Evolutionary conservation across 345 rosid genomes (phyloP), one percentile per base, ranked within the genome.

Genomic region (Citrus cavaleriei): DNA sequence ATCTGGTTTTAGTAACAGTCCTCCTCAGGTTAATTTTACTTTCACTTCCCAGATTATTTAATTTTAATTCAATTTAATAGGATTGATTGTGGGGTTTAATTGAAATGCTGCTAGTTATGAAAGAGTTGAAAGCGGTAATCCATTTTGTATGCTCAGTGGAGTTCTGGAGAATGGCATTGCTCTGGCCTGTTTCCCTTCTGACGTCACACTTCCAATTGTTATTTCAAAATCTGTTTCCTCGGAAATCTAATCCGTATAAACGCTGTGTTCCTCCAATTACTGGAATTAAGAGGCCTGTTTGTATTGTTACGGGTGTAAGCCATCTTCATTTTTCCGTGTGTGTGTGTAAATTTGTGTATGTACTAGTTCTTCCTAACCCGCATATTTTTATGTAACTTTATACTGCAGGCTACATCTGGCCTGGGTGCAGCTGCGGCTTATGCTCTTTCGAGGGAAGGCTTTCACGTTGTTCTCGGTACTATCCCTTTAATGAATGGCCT

Each of bases 231-330:
- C 69, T 87, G 25, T 88, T 84, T 80, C 54, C 74, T 76, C 72
- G 81, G 6, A 81, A 42, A 75, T 35, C 83, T 68, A n/a, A n/a
- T 63, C 37, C 85, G 19, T 84, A 78, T 81, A 85, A 81, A 25
- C 88, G 72, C n/a, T 77, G 85, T 38, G 46, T 19, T 74, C 85
- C 85, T 72, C 72, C 80, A 25, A 67, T 42, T 40, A 75, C 54
- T 72, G 78, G 38, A 30, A 62, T 81, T 34, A 74, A 9, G 9
- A 86, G 68, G 64, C 96, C 91, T 64, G 73, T 95, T 76, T 95
- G 98, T 84, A 73, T 95, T 51, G 79, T 95, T 58, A 95, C 99
- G 28, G 97, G 98, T 28, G 97, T 92, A 85, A 81, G 90, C 72
- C 59, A 73, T 78, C 27, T 65, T 34, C 28, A 2, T 24, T 54